A percentile compares a stretch with the other conserved stretches of the same genome.
Evolutionary conservation across 2,329 filamentous ascomycete genomes (phyloP).

Genomic region (Arthrobotrys conoides): DNA sequence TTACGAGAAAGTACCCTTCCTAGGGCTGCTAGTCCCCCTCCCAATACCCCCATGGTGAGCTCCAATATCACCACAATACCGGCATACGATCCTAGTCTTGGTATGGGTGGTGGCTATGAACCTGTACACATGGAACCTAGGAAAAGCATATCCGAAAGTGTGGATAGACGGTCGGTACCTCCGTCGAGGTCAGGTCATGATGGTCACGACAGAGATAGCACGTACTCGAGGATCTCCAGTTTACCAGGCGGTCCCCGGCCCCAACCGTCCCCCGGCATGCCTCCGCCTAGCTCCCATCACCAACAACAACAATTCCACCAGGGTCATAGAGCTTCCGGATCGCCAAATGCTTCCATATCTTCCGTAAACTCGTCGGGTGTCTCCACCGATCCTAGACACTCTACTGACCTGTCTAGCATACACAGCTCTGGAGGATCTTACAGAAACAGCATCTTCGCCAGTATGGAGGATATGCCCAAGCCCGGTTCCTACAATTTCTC

Average conservation of each 20-base stretch:
- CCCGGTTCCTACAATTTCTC: conserved; percentile 55
- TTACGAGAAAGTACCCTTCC: conserved; percentile 39
- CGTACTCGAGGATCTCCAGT: conserved; percentile 37
- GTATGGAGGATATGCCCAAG: conserved; percentile 54
- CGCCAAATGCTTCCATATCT: conserved; percentile 68
- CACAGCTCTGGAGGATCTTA: conserved; percentile 66
- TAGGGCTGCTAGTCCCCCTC: conserved; percentile 45
- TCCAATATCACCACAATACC: conserved; percentile 58
- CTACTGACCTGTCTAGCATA: conserved; percentile 76
- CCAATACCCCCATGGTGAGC: conserved; percentile 53
- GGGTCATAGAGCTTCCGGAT: conserved; percentile 72
- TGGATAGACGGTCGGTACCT: conserved; percentile 44
- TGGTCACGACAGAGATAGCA: conserved; percentile 19
- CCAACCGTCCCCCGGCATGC: conserved; percentile 34
- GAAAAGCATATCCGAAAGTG: conserved; percentile 31
- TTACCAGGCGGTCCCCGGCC: conserved; percentile 50
- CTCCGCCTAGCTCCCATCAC: conserved; percentile 45
- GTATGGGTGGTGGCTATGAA: conserved; percentile 20
- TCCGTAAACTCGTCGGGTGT: conserved; percentile 67
- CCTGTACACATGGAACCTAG: conserved; percentile 19
- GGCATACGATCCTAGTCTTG: conserved; percentile 46
- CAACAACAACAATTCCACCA: conserved; percentile 63
- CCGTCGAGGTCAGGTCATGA: conserved; percentile 28
- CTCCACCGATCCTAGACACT: conserved; percentile 70
- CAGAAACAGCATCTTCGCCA: conserved; percentile 60